Base-by-base conservation (phyloP, 2,329 filamentous ascomycete species). In the Neofusicoccum parvum region DNA sequence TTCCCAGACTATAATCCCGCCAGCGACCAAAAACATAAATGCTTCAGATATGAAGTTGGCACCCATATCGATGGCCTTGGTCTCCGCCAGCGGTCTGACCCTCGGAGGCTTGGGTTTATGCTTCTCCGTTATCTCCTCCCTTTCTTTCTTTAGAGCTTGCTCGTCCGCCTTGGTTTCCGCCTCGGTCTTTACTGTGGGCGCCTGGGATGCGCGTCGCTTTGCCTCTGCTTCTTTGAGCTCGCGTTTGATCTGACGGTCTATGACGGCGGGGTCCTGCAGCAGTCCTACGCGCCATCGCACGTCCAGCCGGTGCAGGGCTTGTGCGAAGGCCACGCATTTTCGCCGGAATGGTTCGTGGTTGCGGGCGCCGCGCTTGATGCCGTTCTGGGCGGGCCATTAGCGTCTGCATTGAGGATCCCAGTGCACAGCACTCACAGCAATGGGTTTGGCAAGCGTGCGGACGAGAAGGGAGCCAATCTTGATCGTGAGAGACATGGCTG, bases 21-120 rank as follows among this genome's bases (percentile, higher is more conserved):
- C 87, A 1, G 86, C 88, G 12, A 90, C 88, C 3, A 82, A 70
- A 70, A 90, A 90, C 45, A 91, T 81, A 72, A 91, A 91, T 0
- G 85, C 78, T 72, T 91, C 88, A 37, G 86, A 87, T 56, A 89
- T 88, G 71, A 91, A 90, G 68, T 88, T 90, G 3, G 88, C 88
- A 3, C 88, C 88, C 43, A 85, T 84, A 72, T 91, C 88, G 64
- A 91, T 90, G 0, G 88, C 88, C 70, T 90, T 89, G 12, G 85
- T 82, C 73, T 91, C 88, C 2, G 86, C 86, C 11, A 91, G 79
- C 7, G 88, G 88, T 50, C 88, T 80, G 65, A 90, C 90, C 65
- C 62, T 60, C 9, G 65, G 63, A 80, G 72, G 74, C 11, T 68
- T 80, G 48, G 71, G 67, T 54, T 79, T 75, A 46, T 72, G 67